Percentiles rank a stretch among this genome's conserved stretches.
Conservation (phyloP, 2,329 filamentous ascomycete species). For the Cladosporium sp. region DNA sequence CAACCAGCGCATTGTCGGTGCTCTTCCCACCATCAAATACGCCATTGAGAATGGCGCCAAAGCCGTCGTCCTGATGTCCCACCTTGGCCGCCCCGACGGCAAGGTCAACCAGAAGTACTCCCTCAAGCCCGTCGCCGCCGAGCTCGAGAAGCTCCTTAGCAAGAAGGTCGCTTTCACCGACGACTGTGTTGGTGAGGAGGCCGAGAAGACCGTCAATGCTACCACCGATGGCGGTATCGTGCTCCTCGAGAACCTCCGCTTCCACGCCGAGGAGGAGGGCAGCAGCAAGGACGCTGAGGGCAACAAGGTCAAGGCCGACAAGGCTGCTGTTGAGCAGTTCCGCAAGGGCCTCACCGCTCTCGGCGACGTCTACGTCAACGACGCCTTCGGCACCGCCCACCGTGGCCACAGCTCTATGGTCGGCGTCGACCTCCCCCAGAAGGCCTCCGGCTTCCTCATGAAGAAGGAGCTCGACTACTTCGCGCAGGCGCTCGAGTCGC, state of each 20-base stretch:
- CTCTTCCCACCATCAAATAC: conserved; percentile 46
- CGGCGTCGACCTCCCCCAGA: conserved; percentile 89
- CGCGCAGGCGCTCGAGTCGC: conserved; percentile 88
- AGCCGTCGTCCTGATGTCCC: conserved; percentile 94
- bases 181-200: conserved; percentile 84
- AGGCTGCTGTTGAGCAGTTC: conserved; percentile 87
- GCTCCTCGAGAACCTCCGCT: conserved; percentile 94
- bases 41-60: conserved; percentile 37
- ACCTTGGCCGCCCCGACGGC: conserved; percentile 93
- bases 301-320: conserved; percentile 98
- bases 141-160: conserved; percentile 72
- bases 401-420: conserved; percentile 99
- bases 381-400: conserved; percentile 97
- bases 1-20: conserved; percentile 95
- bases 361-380: conserved; percentile 96
- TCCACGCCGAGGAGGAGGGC: conserved; percentile 97
- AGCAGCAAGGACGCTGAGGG: conserved; percentile 89
- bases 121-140: conserved; percentile 78
- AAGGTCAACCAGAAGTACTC: conserved; percentile 89
- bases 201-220: conserved; percentile 83
- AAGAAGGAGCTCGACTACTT: conserved; percentile 99
- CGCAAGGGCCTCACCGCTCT: conserved; percentile 90
- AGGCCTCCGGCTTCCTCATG: conserved; percentile 96
- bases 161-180: conserved; percentile 82
- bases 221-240: conserved; percentile 77